Evolutionary conservation across 768 basidiomycete species (phyloP).

Genomic region (Mycena maculata): DNA sequence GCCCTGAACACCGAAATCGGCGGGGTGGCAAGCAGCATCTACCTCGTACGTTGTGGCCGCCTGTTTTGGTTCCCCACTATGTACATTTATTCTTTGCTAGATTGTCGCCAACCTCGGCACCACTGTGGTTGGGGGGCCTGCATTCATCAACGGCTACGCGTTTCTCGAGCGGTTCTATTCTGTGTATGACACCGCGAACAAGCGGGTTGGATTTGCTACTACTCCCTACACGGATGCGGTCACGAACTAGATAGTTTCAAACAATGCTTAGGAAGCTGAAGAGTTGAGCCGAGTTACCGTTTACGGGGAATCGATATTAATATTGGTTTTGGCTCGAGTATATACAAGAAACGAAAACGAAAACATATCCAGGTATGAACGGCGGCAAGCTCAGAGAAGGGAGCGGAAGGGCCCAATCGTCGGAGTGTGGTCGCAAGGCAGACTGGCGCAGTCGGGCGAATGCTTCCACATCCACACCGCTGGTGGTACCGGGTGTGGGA

Average conservation of each 20-base stretch:
- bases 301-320: too few species aligned
- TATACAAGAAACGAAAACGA: too few species aligned
- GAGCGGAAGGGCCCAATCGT: too few species aligned
- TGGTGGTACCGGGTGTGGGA: too few species aligned
- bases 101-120: conserved; percentile 53
- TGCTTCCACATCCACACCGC: too few species aligned
- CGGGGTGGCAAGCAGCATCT: conserved; percentile 48
- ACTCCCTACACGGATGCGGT: conserved; percentile 19
- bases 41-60: conserved; percentile 48
- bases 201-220: conserved; percentile 66
- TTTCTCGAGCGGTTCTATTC: conserved; percentile 76
- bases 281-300: too few species aligned
- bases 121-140: conserved; percentile 57
- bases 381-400: too few species aligned
- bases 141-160: conserved; percentile 66
- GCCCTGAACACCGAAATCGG: conserved; percentile 58
- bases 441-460: too few species aligned
- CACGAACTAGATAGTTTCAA: conserved; percentile 19
- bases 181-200: conserved; percentile 70
- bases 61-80: not conserved
- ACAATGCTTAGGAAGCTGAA: too few species aligned
- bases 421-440: too few species aligned
- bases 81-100: not conserved
- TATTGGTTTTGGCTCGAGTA: too few species aligned
- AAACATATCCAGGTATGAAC: too few species aligned